Percentiles rank a stretch among this genome's conserved stretches.
phyloP scores from a whole-genome alignment of 2,329 filamentous ascomycete genomes.

The Epichloe sibirici region DNA sequence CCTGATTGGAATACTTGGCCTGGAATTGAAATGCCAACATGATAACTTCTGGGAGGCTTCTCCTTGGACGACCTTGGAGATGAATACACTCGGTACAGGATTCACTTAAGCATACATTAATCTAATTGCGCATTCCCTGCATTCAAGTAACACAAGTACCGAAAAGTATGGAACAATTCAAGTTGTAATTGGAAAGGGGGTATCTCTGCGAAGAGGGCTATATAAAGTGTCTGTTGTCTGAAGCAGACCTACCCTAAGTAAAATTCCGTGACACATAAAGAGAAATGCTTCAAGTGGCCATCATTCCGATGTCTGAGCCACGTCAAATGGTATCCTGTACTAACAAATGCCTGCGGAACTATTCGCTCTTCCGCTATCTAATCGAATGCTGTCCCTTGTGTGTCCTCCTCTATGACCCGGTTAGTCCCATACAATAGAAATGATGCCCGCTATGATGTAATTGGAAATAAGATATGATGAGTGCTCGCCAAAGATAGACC shows the following conservation, averaged over 20 bases:
- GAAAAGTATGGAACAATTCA: background rate
- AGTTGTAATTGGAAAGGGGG: background rate
- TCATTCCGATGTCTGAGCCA: background rate
- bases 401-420: background rate
- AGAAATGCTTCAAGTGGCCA: background rate
- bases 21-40: too few species aligned
- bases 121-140: background rate
- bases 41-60: too few species aligned
- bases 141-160: background rate
- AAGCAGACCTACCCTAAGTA: slow-evolving; percentile 1
- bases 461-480: background rate
- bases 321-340: slow-evolving; percentile 7
- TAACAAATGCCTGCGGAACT: background rate
- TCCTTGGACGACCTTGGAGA: too few species aligned
- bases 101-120: too few species aligned
- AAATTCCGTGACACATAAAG: background rate
- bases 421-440: background rate
- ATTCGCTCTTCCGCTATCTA: background rate
- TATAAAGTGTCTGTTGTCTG: slow-evolving; percentile 1
- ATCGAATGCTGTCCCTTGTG: background rate
- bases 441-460: slow-evolving; percentile 1
- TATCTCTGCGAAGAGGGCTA: slow-evolving; percentile 2
- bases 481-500: background rate
- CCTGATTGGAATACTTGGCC: too few species aligned
- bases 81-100: too few species aligned